Evolutionary conservation across 2,329 filamentous ascomycete species (phyloP).

Genomic region (Colletotrichum sp.): DNA sequence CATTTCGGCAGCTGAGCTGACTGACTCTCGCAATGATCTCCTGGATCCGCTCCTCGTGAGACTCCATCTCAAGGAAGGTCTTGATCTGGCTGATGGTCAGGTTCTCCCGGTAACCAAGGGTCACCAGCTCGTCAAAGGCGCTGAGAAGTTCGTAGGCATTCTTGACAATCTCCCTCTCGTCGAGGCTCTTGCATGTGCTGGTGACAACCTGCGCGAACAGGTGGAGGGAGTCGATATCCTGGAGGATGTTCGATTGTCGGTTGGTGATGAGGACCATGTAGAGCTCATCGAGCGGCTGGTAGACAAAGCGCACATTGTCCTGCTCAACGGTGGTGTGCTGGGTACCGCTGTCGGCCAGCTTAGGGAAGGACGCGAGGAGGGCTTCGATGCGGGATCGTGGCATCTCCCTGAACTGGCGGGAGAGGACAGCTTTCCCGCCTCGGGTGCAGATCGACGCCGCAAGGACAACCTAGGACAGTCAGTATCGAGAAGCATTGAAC

Average conservation of each 20-base stretch:
- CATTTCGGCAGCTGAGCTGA: conserved; percentile 10
- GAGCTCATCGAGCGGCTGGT: conserved; percentile 97
- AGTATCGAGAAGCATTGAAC: neutral
- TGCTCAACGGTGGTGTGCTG: conserved; percentile 99
- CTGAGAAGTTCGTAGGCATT: conserved; percentile 97
- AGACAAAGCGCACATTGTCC: conserved; percentile 99
- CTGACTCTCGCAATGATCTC: conserved; percentile 91
- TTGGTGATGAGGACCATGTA: conserved; percentile 99
- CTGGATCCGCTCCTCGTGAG: conserved; percentile 97
- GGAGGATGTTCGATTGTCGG: conserved; percentile 97
- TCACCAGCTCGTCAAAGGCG: conserved; percentile 97
- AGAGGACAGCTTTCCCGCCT: conserved; percentile 97
- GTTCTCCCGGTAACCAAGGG: conserved; percentile 94
- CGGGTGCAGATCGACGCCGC: conserved; percentile 98
- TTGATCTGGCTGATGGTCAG: conserved; percentile 96
- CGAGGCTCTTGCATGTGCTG: conserved; percentile 93
- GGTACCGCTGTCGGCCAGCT: conserved; percentile 92
- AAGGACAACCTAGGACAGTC: conserved; percentile 80
- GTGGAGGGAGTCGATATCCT: conserved; percentile 98
- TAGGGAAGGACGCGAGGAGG: conserved; percentile 94
- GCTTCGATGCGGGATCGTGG: conserved; percentile 95
- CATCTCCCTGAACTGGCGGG: conserved; percentile 97
- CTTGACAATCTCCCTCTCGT: conserved; percentile 92
- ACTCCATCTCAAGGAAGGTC: conserved; percentile 99
- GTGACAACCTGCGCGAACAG: conserved; percentile 97